phyloP scores from a whole-genome alignment of 371 early-diverging fungal genomes.

The Mortierella sp. region DNA sequence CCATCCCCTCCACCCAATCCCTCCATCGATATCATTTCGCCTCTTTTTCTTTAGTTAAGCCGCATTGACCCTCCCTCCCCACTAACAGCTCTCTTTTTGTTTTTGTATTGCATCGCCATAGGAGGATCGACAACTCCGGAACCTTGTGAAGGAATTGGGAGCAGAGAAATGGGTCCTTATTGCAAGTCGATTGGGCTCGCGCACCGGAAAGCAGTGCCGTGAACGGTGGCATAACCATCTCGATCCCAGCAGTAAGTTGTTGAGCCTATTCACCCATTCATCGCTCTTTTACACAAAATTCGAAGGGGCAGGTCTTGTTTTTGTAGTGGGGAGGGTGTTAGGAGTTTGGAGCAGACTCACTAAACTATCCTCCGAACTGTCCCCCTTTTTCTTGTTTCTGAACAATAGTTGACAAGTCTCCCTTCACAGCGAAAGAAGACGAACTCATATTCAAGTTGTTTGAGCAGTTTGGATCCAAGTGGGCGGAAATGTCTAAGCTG shows the following conservation, averaged over 20 bases:
- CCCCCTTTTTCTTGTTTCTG: not conserved
- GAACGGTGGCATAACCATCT: constrained; percentile 61
- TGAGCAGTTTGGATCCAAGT: constrained; percentile 57
- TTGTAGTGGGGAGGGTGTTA: not conserved
- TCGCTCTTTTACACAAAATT: not conserved
- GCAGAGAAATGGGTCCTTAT: constrained; percentile 61
- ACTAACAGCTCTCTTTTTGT: not conserved
- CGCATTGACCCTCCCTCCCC: not conserved
- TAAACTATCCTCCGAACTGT: constrained; percentile 3
- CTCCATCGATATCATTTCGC: not conserved
- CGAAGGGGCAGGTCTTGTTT: not conserved
- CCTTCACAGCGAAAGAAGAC: constrained; percentile 58
- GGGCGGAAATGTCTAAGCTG: constrained; percentile 62
- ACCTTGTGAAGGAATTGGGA: constrained; percentile 51
- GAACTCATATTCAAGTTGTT: constrained; percentile 53
- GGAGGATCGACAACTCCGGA: constrained; percentile 55
- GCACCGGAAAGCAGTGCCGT: constrained; percentile 60
- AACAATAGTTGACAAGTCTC: constrained; percentile 53
- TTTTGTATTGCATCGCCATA: not conserved
- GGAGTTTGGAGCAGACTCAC: not conserved
- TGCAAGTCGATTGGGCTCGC: constrained; percentile 53
- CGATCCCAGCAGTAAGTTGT: constrained; percentile 49
- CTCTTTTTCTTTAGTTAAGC: not conserved
- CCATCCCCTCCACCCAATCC: not conserved
- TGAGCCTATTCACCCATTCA: not conserved